A percentile compares a stretch with the other conserved stretches of the same genome.
Conservation (phyloP, 2,329 filamentous ascomycete genomes). For the Sodiomyces alkalinus region DNA sequence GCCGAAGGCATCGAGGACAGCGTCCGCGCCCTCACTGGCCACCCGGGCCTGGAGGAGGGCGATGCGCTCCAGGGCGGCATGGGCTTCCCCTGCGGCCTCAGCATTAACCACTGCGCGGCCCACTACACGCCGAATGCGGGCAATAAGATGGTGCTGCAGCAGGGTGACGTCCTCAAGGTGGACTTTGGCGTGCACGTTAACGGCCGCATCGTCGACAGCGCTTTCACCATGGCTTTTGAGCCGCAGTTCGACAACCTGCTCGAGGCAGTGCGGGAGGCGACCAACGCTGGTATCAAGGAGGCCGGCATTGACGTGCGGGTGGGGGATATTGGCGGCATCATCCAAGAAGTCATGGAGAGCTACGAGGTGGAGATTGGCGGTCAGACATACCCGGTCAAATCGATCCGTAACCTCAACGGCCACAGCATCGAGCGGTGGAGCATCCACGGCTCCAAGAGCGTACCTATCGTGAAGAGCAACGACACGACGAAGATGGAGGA, state of each 20-base stretch:
- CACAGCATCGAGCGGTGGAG: constrained; percentile 64
- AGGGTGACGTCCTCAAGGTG: constrained; percentile 68
- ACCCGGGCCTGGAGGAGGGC: constrained; percentile 61
- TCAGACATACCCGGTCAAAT: constrained; percentile 51
- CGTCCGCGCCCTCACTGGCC: constrained; percentile 61
- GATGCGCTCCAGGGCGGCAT: constrained; percentile 67
- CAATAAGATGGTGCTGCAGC: constrained; percentile 59
- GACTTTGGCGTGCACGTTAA: constrained; percentile 73
- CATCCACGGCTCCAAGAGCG: constrained; percentile 68
- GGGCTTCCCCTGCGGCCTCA: constrained; percentile 75
- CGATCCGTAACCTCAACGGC: constrained; percentile 58
- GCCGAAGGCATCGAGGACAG: constrained; percentile 78
- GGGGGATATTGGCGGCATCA: constrained; percentile 53
- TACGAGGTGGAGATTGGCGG: constrained; percentile 60
- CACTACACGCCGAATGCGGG: constrained; percentile 81
- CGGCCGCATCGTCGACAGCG: constrained; percentile 66
- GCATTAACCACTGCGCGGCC: constrained; percentile 71
- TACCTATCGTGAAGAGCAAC: constrained; percentile 62
- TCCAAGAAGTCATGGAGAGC: constrained; percentile 66
- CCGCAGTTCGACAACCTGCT: constrained; percentile 61
- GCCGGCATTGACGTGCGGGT: constrained; percentile 69
- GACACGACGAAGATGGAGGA: constrained; percentile 79
- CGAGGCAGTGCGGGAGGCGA: constrained; percentile 57
- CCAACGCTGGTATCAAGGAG: constrained; percentile 65
- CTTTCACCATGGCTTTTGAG: constrained; percentile 67